phyloP scores from a whole-genome alignment of 495 filamentous ascomycete genomes.

The Penicillium cosmopolitanum region DNA sequence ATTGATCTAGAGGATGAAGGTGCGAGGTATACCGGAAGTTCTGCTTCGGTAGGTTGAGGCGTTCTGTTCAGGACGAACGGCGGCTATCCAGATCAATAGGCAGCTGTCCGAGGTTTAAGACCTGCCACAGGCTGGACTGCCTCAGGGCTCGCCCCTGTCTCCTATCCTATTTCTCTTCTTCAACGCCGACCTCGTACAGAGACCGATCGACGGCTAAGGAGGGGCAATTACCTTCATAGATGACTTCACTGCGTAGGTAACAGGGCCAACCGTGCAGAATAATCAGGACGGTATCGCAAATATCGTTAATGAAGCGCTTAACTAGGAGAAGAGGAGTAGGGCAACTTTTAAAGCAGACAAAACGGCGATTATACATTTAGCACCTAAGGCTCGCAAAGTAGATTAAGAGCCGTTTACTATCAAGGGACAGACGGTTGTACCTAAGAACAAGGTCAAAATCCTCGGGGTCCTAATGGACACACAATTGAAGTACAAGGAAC shows the following conservation, averaged over 20 bases:
- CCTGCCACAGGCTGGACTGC: conserved; percentile 24
- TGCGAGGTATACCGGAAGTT: conserved; percentile 30
- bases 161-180: conserved; percentile 38
- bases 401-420: neutral
- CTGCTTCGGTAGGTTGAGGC: conserved; percentile 37
- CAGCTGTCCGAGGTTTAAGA: conserved; percentile 16
- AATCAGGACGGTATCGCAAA: conserved; percentile 4
- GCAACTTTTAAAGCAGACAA: conserved; percentile 8
- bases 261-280: neutral
- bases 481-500: neutral
- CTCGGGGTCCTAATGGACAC: conserved; percentile 9
- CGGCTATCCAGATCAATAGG: conserved; percentile 17
- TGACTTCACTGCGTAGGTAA: neutral
- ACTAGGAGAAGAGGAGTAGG: neutral
- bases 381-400: conserved; percentile 1
- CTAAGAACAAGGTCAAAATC: conserved; percentile 2
- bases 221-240: conserved; percentile 25
- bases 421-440: conserved; percentile 5
- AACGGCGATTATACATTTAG: conserved; percentile 7
- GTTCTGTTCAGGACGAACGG: conserved; percentile 30
- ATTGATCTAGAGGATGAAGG: conserved; percentile 36
- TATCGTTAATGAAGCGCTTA: conserved; percentile 2
- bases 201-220: conserved; percentile 18
- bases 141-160: conserved; percentile 35
- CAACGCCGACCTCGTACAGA: conserved; percentile 32